Conservation (phyloP, 257 asterid species). For the Solanum arcanum region DNA sequence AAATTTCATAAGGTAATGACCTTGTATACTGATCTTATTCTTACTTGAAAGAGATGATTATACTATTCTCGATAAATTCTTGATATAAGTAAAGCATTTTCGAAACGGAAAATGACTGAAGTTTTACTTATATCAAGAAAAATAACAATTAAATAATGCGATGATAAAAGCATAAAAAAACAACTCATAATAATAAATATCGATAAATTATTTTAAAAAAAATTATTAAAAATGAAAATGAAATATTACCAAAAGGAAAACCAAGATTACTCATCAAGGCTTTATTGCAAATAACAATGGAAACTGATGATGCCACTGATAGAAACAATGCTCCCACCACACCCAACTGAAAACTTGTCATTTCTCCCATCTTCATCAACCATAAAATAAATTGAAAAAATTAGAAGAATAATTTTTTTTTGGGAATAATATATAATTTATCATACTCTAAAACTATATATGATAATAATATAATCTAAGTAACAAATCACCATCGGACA, state of each 20-base stretch:
- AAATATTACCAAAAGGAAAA: constrained; percentile 55
- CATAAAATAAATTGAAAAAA: not conserved
- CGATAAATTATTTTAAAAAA: not conserved
- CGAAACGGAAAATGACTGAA: not conserved
- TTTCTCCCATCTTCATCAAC: constrained; percentile 59
- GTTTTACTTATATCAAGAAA: too few relatives aligned
- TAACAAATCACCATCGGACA: not conserved
- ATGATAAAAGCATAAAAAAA: not conserved
- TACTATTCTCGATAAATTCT: not conserved
- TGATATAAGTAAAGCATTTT: not conserved
- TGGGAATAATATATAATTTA: not conserved
- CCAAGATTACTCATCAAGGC: constrained; percentile 94
- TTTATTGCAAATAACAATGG: constrained; percentile 85
- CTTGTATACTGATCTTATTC: not conserved
- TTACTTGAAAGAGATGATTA: not conserved
- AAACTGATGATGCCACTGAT: constrained; percentile 85
- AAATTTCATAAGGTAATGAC: too few relatives aligned
- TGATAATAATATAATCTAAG: not conserved
- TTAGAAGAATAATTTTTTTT: too few relatives aligned
- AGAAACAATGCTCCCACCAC: constrained; percentile 74
- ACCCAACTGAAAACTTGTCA: constrained; percentile 59
- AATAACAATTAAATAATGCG: not conserved
- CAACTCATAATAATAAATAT: not conserved
- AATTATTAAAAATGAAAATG: not conserved
- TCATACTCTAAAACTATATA: not conserved